phyloP scores from a whole-genome alignment of 139 green algal genomes.

The Tetraselmis chui region DNA sequence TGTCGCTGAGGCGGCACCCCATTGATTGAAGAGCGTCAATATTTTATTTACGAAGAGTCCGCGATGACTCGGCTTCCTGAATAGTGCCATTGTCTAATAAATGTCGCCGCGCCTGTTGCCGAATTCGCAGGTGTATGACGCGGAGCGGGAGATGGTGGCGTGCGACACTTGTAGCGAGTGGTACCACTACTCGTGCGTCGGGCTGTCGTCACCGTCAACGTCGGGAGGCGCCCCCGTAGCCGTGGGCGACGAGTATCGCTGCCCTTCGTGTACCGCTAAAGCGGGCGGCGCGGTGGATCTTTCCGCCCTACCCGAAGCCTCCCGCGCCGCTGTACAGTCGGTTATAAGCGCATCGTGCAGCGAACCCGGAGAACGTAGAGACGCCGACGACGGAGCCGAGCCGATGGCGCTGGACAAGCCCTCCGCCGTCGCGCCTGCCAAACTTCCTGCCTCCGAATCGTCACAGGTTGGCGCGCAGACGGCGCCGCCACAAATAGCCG shows the following conservation, averaged over 20 bases:
- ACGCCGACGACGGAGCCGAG: background rate
- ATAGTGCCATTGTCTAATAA: too few relatives aligned
- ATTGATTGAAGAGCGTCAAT: too few relatives aligned
- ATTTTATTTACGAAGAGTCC: too few relatives aligned
- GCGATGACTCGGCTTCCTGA: too few relatives aligned
- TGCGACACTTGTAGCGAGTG: conserved; percentile 63
- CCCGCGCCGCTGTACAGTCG: background rate
- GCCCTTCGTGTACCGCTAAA: background rate
- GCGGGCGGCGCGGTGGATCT: background rate
- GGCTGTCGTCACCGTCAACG: conserved; percentile 26
- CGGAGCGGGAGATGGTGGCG: conserved; percentile 47
- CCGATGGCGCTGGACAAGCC: background rate
- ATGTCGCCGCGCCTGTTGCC: too few relatives aligned
- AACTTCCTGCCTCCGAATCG: too few relatives aligned
- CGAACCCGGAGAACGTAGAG: background rate
- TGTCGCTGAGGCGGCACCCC: too few relatives aligned
- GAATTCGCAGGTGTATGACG: conserved; percentile 51
- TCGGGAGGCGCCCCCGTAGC: conserved; percentile 11
- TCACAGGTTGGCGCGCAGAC: too few relatives aligned
- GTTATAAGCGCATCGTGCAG: background rate
- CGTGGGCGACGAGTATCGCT: background rate
- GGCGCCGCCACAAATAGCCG: background rate
- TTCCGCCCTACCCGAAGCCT: background rate
- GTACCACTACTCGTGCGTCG: conserved; percentile 68
- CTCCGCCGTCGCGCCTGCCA: background rate